phyloP scores from a whole-genome alignment of 1,139 yeast species.

The Scheffersomyces cryptocercus region DNA sequence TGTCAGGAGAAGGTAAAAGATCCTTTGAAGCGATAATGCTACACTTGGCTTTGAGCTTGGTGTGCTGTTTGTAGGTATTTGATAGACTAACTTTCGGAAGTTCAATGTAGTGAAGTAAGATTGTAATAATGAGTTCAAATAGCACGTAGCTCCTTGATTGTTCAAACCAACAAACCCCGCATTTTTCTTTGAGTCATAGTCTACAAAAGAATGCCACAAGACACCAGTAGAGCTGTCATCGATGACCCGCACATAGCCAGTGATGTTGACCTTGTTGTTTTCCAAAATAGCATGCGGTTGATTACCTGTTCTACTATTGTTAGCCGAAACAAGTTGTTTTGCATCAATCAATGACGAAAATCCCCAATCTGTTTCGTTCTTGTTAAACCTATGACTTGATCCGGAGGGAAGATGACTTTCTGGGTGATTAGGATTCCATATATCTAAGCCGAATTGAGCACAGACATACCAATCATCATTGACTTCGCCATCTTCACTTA shows the following conservation, averaged over 20 bases:
- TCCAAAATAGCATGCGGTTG: slow-evolving; percentile 46
- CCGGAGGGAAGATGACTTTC: slow-evolving; percentile 58
- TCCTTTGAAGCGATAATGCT: slow-evolving; percentile 81
- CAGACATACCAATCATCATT: slow-evolving; percentile 75
- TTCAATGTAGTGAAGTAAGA: slow-evolving; percentile 83
- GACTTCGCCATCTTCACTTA: slow-evolving; percentile 30
- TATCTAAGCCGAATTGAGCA: slow-evolving; percentile 84
- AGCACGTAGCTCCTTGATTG: slow-evolving; percentile 98
- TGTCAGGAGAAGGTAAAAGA: slow-evolving; percentile 76
- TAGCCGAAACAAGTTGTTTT: slow-evolving; percentile 41
- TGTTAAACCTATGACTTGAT: slow-evolving; percentile 80
- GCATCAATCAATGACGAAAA: slow-evolving; percentile 74
- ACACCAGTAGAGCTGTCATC: slow-evolving; percentile 91
- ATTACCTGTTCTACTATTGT: slow-evolving; percentile 14
- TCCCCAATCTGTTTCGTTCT: slow-evolving; percentile 92
- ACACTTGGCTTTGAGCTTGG: slow-evolving; percentile 42
- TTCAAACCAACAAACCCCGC: slow-evolving; percentile 93
- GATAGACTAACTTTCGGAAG: slow-evolving; percentile 83
- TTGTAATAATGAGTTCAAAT: slow-evolving; percentile 86
- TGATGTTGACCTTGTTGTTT: slow-evolving; percentile 62
- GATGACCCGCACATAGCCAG: slow-evolving; percentile 74
- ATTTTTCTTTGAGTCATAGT: slow-evolving; percentile 82
- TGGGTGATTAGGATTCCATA: slow-evolving; percentile 81
- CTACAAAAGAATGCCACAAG: slow-evolving; percentile 82
- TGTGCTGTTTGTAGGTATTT: slow-evolving; percentile 64